Evolutionary conservation across 805 yeast species (phyloP), one percentile per base, ranked within the genome.

Genomic region (Clavispora fructus): DNA sequence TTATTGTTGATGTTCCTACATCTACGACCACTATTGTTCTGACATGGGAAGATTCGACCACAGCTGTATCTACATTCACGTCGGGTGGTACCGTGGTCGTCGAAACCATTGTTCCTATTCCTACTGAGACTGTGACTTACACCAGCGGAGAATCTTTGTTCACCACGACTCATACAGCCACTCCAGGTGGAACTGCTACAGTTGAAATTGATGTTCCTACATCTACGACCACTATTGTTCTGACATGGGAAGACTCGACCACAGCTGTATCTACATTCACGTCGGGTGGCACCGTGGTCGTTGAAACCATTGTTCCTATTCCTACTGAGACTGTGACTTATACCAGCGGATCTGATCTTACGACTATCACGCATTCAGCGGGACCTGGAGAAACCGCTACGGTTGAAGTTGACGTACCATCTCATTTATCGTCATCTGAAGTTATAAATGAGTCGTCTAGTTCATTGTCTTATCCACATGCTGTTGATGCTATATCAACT

Each of bases 261-360:
- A n/a, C n/a, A n/a, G n/a, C n/a, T n/a, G n/a, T n/a, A n/a, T n/a
- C n/a, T n/a, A n/a, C n/a, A n/a, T n/a, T n/a, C n/a, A n/a, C n/a
- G n/a, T n/a, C n/a, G n/a, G 17, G 27, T 12, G 39, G 39, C 4
- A 35, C 39, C 7, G 39, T 35, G 7, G 39, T 35, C 6, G 27
- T 35, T 23, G 14, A 35, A 7, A 29, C 37, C 11, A 31, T 26
- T 1, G 35, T 40, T 17, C 41, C 42, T 30, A 38, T 43, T n/a
- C 45, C 44, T 14, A 40, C 43, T 8, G 30, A 33, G 2, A 58
- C 60, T 1, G 40, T 33, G 10, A 55, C 62, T 1, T 26, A 35
- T 23, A 35, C 39, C 14, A 23, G 28, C 13, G 39, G 39, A 4
- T 25, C 23, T 35, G 39, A 4, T 25, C 16, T n/a, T n/a, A n/a